phyloP scores from a whole-genome alignment of 768 basidiomycete species.

The Termitomyces sp. region DNA sequence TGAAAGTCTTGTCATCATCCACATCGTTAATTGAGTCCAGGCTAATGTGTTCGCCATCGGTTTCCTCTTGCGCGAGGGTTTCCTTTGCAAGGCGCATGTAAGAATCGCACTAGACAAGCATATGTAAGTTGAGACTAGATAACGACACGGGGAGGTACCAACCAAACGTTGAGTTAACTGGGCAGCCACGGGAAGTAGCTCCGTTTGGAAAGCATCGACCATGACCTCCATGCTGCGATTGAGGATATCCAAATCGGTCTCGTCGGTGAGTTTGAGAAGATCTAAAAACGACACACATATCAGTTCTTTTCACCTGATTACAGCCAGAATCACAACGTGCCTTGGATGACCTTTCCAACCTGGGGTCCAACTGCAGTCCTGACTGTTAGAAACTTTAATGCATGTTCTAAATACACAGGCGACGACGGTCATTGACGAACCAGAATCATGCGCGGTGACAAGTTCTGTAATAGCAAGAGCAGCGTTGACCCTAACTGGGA shows the following conservation, averaged over 20 bases:
- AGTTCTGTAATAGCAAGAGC: conserved; percentile 77
- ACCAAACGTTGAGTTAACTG: conserved; percentile 76
- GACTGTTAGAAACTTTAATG: conserved; percentile 35
- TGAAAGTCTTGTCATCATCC: conserved; percentile 85
- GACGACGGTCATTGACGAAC: conserved; percentile 27
- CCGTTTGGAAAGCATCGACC: conserved; percentile 80
- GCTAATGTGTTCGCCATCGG: conserved; percentile 43
- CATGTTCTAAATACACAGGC: not conserved
- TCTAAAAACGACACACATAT: conserved; percentile 32
- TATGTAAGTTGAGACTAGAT: not conserved
- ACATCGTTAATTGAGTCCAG: conserved; percentile 46
- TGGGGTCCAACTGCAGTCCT: conserved; percentile 63
- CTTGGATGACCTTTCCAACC: conserved; percentile 85
- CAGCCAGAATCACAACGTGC: conserved; percentile 27
- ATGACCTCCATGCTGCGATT: conserved; percentile 81
- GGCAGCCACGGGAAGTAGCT: conserved; percentile 80
- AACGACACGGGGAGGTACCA: conserved; percentile 20
- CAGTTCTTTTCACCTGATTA: not conserved
- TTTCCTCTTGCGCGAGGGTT: conserved; percentile 47
- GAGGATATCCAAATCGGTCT: conserved; percentile 83
- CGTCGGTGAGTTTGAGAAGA: conserved; percentile 84
- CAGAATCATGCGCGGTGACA: conserved; percentile 55
- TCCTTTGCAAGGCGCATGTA: conserved; percentile 78
- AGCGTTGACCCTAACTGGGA: conserved; percentile 83
- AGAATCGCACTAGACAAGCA: conserved; percentile 57